These are phyloP conservation scores for Ilyonectria destructans DNA, from an alignment of 2,329 filamentous ascomycete species.

Conservation along the genomic window DNA sequence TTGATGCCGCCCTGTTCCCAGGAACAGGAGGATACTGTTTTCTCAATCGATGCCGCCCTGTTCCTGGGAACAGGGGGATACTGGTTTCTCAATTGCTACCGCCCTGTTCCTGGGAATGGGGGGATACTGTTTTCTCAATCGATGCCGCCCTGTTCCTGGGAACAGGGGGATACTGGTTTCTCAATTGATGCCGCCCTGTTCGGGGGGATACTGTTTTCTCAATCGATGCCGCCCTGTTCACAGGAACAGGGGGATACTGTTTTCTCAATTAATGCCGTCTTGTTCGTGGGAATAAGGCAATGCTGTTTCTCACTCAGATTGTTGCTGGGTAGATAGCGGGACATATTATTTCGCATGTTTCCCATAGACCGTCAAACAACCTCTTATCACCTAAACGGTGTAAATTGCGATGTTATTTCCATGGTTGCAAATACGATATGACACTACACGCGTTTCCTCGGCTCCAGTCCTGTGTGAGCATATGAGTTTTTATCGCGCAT, in stretches of 20 bases:
- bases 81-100: background rate
- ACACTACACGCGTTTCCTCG: background rate
- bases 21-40: background rate
- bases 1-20: too few relatives aligned
- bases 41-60: background rate
- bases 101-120: background rate
- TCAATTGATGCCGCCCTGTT: background rate
- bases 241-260: background rate
- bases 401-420: background rate
- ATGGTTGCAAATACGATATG: background rate
- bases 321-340: slow-evolving; percentile 1
- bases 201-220: background rate
- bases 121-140: background rate
- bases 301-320: background rate
- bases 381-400: background rate
- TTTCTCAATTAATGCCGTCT: background rate
- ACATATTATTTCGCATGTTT: background rate
- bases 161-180: background rate
- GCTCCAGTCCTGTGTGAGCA: background rate
- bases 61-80: background rate
- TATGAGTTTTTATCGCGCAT: background rate
- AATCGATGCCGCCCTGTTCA: background rate
- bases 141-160: background rate
- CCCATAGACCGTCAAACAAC: background rate
- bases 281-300: background rate